These are phyloP conservation scores for Mucor circinelloides DNA, from an alignment of 371 early-diverging fungal genomes.

Conservation along the genomic window DNA sequence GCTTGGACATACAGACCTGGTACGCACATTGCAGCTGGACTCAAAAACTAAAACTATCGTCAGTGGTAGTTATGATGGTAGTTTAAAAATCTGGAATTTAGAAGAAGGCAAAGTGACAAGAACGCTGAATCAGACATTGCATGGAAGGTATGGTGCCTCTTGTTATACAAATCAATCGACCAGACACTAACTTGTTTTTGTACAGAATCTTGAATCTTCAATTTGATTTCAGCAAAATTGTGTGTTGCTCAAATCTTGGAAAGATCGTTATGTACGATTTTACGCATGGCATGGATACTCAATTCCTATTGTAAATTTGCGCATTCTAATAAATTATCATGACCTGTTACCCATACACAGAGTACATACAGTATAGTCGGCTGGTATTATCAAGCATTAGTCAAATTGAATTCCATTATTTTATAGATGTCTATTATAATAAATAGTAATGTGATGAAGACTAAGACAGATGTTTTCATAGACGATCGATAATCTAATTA, in stretches of 20 bases:
- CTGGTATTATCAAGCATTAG: too few relatives aligned
- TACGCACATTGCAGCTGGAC: conserved; percentile 71
- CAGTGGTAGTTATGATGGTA: conserved; percentile 83
- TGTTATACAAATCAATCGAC: neutral
- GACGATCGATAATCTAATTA: too few relatives aligned
- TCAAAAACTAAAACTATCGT: conserved; percentile 59
- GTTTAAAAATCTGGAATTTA: conserved; percentile 83
- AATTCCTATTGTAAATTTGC: conserved; percentile 43
- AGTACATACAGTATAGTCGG: too few relatives aligned
- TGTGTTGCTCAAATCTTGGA: conserved; percentile 81
- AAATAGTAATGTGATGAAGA: too few relatives aligned
- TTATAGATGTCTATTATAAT: too few relatives aligned
- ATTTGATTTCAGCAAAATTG: conserved; percentile 79
- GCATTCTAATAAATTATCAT: neutral
- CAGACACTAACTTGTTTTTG: conserved; percentile 5
- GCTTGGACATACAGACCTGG: conserved; percentile 76
- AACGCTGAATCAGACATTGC: conserved; percentile 61
- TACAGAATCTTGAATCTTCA: conserved; percentile 86
- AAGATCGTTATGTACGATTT: conserved; percentile 85
- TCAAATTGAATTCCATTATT: too few relatives aligned
- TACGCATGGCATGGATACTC: conserved; percentile 65
- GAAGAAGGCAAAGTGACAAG: conserved; percentile 53
- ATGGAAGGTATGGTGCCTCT: conserved; percentile 52
- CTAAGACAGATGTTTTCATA: too few relatives aligned
- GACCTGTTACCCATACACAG: too few relatives aligned